These are phyloP conservation scores for Boletus sensibilis DNA, from an alignment of 768 basidiomycete species.

Conservation along the genomic window DNA sequence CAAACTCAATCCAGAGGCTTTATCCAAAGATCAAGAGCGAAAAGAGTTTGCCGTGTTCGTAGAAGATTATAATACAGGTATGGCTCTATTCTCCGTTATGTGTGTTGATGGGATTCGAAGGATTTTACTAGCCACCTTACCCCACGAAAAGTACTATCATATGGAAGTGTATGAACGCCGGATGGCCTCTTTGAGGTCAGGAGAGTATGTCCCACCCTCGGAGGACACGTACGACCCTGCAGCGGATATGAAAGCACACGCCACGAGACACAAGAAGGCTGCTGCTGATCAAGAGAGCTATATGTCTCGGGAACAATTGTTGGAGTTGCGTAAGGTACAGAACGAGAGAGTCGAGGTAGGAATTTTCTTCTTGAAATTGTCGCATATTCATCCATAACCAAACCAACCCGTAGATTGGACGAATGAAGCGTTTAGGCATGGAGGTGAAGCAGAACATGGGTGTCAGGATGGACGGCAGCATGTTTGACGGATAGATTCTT, in stretches of 20 bases:
- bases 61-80: constrained; percentile 83
- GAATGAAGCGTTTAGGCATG: constrained; percentile 87
- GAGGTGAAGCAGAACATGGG: constrained; percentile 83
- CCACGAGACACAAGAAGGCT: constrained; percentile 67
- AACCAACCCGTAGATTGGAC: constrained; percentile 52
- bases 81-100: constrained; percentile 9
- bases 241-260: constrained; percentile 79
- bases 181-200: constrained; percentile 82
- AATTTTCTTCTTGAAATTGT: not conserved
- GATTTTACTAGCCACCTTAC: constrained; percentile 67
- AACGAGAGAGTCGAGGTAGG: constrained; percentile 79
- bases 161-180: constrained; percentile 82
- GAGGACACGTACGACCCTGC: constrained; percentile 78
- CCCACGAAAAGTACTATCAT: constrained; percentile 94
- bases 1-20: constrained; percentile 85
- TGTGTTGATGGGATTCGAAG: not conserved
- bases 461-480: constrained; percentile 78
- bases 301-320: constrained; percentile 74
- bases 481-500: constrained; percentile 46
- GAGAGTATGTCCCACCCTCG: constrained; percentile 72
- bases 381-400: not conserved
- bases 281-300: constrained; percentile 67
- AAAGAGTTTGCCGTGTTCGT: constrained; percentile 83
- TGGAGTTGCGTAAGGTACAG: constrained; percentile 80
- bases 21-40: constrained; percentile 80